Evolutionary conservation across 2,329 filamentous ascomycete species (phyloP).

Genomic region (Calonectria fujianensis): DNA sequence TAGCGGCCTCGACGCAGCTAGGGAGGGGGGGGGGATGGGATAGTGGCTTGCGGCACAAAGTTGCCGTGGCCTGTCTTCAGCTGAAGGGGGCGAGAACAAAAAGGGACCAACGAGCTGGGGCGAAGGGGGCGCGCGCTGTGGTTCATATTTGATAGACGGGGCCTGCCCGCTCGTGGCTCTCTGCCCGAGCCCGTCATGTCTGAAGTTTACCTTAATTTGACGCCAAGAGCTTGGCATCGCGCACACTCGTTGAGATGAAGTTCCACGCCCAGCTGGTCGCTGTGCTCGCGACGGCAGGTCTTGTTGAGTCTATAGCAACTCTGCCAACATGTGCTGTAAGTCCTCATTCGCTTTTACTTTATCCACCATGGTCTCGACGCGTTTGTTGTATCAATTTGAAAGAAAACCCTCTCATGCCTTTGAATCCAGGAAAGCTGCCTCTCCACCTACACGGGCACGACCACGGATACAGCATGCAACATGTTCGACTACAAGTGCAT

Average conservation of each 20-base stretch:
- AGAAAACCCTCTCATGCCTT: background rate
- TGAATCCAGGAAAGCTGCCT: background rate
- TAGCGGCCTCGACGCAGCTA: conserved; percentile 11
- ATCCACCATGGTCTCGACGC: background rate
- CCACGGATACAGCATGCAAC: conserved; percentile 20
- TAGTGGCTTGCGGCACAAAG: conserved; percentile 24
- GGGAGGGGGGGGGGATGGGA: no score
- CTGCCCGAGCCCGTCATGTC: background rate
- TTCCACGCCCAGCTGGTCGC: conserved; percentile 8
- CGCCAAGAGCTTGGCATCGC: background rate
- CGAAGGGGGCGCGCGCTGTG: background rate
- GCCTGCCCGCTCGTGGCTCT: background rate
- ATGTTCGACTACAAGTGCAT: conserved; percentile 32
- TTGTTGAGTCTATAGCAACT: background rate
- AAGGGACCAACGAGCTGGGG: background rate
- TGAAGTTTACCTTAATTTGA: conserved; percentile 21
- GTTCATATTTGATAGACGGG: conserved; percentile 18
- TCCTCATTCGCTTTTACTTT: background rate
- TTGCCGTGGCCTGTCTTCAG: conserved; percentile 32
- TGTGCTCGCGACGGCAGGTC: conserved; percentile 3
- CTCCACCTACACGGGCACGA: background rate
- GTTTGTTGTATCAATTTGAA: no score
- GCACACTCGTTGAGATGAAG: conserved; percentile 14
- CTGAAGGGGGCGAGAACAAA: conserved; percentile 15
- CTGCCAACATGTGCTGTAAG: conserved; percentile 37